Base-by-base conservation (phyloP, 2,329 filamentous ascomycete species). In the Cladophialophora bantiana region DNA sequence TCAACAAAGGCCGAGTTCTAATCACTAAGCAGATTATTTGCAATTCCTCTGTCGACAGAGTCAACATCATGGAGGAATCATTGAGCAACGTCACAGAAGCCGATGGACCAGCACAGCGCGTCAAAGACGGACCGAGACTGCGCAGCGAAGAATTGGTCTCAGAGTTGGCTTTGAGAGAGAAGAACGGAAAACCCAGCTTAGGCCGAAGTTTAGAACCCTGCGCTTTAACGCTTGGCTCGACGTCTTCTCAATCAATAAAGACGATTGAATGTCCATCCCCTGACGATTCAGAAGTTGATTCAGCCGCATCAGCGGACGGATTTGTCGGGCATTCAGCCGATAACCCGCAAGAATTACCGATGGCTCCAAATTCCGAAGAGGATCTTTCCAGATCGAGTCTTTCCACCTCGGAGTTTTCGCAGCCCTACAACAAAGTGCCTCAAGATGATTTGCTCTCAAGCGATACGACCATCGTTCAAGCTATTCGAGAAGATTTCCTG, bases 21-120 rank as follows among this genome's bases (percentile, higher is more conserved):
- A 36, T 36, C 4, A 18, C 54, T 36, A 57, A 26, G 54, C 12
- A 57, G 7, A 35, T 36, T 57, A 57, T 57, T 57, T 57, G 31
- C 4, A 31, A 57, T 26, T 57, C 54, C 13, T 36, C 54, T 57
- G 34, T 57, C 54, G 54, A 36, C 18, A 57, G 54, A 35, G 35
- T 57, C 54, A 57, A 57, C 54, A 36, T 57, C 54, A 57, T 35
- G 54, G 54, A 57, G 54, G 26, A 31, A 57, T 36, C 54, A 36
- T 57, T 18, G 54, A 57, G 54, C 54, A 36, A 57, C 34, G 20
- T 12, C 35, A 36, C 54, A 57, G 54, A 57, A 57, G 54, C 34
- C 54, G 18, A 57, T 26, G 31, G 26, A 57, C 35, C 54, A 57
- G 26, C 26, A 15, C 54, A 57, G 54, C 20, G 4, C 7, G 34